phyloP scores from a whole-genome alignment of 768 basidiomycete genomes.

The Omphalotus guepiniiformis region DNA sequence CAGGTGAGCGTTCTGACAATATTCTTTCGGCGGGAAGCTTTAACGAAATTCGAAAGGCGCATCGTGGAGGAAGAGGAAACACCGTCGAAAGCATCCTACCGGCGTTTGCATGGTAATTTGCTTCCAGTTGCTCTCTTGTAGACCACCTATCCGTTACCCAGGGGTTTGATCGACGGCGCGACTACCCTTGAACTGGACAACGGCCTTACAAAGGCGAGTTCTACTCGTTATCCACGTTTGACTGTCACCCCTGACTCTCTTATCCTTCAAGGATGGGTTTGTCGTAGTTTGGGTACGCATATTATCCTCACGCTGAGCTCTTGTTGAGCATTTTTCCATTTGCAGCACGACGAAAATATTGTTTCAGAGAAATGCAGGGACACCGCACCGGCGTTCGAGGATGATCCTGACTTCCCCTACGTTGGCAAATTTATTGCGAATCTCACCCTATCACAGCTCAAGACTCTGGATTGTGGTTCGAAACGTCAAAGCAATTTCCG shows the following conservation, averaged over 20 bases:
- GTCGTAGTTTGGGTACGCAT: conserved; percentile 55
- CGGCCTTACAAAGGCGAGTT: conserved; percentile 61
- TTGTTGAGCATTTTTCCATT: not conserved
- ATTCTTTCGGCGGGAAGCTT: not conserved
- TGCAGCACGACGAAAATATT: conserved; percentile 74
- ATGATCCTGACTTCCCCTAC: conserved; percentile 66
- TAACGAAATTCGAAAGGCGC: conserved; percentile 41
- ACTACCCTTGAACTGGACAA: conserved; percentile 79
- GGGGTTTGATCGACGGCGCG: conserved; percentile 72
- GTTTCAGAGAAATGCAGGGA: conserved; percentile 61
- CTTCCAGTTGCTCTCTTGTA: conserved; percentile 4
- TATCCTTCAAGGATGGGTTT: conserved; percentile 54
- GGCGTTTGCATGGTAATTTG: conserved; percentile 66
- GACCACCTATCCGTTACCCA: conserved; percentile 21
- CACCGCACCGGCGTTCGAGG: conserved; percentile 50
- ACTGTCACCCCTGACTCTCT: conserved; percentile 6
- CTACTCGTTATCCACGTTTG: not conserved
- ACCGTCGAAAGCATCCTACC: conserved; percentile 70
- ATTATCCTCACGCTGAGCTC: not conserved
- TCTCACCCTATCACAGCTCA: conserved; percentile 73
- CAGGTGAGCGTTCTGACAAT: conserved; percentile 31
- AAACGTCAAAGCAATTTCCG: conserved; percentile 54
- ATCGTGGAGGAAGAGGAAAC: conserved; percentile 75
- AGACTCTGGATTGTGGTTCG: conserved; percentile 79
- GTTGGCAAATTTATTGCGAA: conserved; percentile 76